Conservation (phyloP, 1,284 basidiomycete species). For the Leucoagaricus sp. region DNA sequence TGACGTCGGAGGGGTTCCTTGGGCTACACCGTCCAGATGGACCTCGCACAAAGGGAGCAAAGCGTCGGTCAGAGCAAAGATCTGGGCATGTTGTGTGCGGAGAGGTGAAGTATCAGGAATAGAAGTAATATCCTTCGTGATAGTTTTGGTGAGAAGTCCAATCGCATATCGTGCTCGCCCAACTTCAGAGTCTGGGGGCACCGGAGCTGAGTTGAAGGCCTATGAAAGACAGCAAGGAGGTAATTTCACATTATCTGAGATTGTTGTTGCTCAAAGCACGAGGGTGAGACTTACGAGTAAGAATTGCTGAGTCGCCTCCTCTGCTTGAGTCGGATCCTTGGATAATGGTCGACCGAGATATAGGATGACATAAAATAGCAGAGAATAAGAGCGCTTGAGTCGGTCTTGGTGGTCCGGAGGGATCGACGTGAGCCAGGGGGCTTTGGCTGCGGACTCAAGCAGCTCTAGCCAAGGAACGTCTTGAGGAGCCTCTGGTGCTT, state of each 20-base stretch:
- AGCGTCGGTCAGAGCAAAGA: conserved; percentile 28
- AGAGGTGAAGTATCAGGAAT: conserved; percentile 23
- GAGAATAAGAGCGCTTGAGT: conserved; percentile 22
- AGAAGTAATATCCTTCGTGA: conserved; percentile 23
- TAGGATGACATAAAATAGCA: conserved; percentile 27
- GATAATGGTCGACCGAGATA: conserved; percentile 23
- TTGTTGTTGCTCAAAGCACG: not conserved
- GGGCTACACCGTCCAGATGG: conserved; percentile 19
- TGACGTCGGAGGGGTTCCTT: not conserved
- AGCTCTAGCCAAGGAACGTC: conserved; percentile 12
- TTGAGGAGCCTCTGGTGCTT: not conserved
- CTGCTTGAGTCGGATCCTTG: not conserved
- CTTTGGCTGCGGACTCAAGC: conserved; percentile 16
- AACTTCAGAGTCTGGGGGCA: conserved; percentile 29
- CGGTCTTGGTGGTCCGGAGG: conserved; percentile 18
- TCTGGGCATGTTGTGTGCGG: conserved; percentile 22
- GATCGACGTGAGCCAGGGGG: conserved; percentile 23
- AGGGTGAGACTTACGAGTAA: conserved; percentile 19
- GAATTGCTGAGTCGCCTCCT: conserved; percentile 22
- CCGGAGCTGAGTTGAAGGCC: conserved; percentile 26
- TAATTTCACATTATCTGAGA: too few species aligned
- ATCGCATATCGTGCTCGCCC: conserved; percentile 26
- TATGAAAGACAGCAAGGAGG: conserved; percentile 10
- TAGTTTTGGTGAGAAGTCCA: conserved; percentile 21
- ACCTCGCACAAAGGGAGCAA: conserved; percentile 25